Evolutionary conservation across 495 filamentous ascomycete species (phyloP), one percentile per base, ranked within the genome.

Genomic region (Collariella sp.): DNA sequence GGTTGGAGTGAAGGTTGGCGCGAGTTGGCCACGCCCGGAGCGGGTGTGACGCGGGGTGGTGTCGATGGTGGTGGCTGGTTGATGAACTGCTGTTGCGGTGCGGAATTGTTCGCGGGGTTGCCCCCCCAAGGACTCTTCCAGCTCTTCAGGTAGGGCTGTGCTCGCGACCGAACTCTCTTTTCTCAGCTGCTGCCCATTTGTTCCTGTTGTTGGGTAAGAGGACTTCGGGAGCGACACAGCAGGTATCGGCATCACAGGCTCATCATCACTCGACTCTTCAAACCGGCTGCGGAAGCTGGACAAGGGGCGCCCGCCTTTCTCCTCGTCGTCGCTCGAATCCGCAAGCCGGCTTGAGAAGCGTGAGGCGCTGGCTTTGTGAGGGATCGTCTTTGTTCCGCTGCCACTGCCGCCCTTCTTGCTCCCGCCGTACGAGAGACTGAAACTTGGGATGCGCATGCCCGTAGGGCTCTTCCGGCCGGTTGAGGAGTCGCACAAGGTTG

Each of bases 231-330:
- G 50, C 0, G 50, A 20, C 9, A 60, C 15, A 31, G 9, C 26
- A 0, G 62, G 56, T n/a, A 62, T 53, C 26, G 67, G 66, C 22
- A 54, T 50, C 16, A 55, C 49, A 26, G 54, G 76, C 18, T 86
- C 83, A 36, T 87, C 85, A 58, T 90, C 87, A 62, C 87, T 90
- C 1, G 87, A 91, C 55, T 90, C 85, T n/a, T 80, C 83, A 61
- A 89, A 89, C 2, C 88, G 83, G 62, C 86, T 90, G 34, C 70
- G 74, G 62, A 85, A 87, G 1, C 70, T 60, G 2, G 53, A 16
- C 67, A 44, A 59, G n/a, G 19, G 20, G 0, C 63, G 73, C 3
- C 78, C 79, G 1, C 61, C 74, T 10, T 79, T 79, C 18, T 83
- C 84, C 16, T 91, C 88, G 24, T 85, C 85, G 24, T 85, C 85